These are phyloP conservation scores for Mortierella hygrophila DNA, from an alignment of 192 early-diverging fungal genomes.

Conservation along the genomic window DNA sequence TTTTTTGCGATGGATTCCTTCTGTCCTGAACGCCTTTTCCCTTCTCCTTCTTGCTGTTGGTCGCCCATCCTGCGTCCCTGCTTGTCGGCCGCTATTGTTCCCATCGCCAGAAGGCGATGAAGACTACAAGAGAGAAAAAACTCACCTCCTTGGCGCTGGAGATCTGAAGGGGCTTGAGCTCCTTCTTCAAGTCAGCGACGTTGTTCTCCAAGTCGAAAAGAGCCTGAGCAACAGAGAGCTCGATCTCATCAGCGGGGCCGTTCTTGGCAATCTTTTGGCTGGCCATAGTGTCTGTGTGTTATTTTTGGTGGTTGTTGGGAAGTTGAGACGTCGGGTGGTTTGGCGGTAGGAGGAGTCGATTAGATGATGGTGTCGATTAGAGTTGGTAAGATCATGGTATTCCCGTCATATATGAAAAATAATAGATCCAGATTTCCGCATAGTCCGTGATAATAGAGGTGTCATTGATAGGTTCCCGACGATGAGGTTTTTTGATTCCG, in stretches of 20 bases:
- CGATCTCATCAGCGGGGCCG: conserved; percentile 80
- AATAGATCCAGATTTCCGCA: conserved; percentile 4
- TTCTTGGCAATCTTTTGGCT: conserved; percentile 61
- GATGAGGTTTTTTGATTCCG: background rate
- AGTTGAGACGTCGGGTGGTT: too few species aligned
- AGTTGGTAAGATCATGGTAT: background rate
- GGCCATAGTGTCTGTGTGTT: conserved; percentile 64
- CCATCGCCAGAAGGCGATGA: background rate
- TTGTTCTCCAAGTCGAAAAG: conserved; percentile 95
- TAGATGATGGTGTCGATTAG: conserved; percentile 23
- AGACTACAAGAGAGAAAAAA: background rate
- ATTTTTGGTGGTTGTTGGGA: background rate
- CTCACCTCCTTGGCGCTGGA: conserved; percentile 93
- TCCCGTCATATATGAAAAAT: background rate
- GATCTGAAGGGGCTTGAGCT: conserved; percentile 96
- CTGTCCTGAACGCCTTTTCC: background rate
- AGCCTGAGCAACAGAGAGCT: conserved; percentile 95
- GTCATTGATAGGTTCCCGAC: background rate
- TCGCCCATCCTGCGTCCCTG: background rate
- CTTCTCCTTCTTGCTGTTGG: background rate
- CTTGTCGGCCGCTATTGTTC: background rate
- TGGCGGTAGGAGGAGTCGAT: background rate
- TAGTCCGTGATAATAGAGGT: background rate
- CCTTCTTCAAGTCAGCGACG: conserved; percentile 97
- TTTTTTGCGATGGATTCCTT: conserved; percentile 4